Percentiles rank a stretch among this genome's conserved stretches.
Conservation (phyloP, 2,329 filamentous ascomycete species). For the Sporothrix phasma region DNA sequence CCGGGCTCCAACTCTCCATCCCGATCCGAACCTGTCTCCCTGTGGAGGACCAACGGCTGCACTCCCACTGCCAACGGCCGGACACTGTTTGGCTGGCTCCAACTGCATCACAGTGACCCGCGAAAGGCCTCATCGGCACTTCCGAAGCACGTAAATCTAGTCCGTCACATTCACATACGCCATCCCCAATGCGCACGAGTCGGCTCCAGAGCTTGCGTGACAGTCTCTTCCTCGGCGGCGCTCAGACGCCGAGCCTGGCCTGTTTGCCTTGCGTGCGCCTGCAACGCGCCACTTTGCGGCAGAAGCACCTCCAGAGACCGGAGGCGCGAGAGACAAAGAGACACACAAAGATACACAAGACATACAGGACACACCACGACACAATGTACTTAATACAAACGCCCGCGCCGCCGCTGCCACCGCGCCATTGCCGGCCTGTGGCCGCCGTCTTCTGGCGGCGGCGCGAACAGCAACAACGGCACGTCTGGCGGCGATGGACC, state of each 20-base stretch:
- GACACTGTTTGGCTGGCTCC: background rate
- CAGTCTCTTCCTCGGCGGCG: slow-evolving; percentile 2
- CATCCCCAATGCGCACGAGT: slow-evolving; percentile 5
- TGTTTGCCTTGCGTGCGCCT: background rate
- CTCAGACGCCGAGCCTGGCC: slow-evolving; percentile 7
- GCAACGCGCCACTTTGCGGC: too few species aligned
- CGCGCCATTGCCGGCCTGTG: slow-evolving; percentile 16
- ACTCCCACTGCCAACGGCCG: background rate
- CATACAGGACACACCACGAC: too few species aligned
- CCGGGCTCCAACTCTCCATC: background rate
- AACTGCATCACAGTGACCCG: background rate
- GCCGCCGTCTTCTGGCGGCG: slow-evolving; percentile 19
- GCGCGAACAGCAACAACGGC: slow-evolving; percentile 14
- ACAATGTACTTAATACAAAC: slow-evolving; percentile 14
- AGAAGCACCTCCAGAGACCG: background rate
- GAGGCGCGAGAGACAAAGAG: too few species aligned
- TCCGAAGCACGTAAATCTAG: too few species aligned
- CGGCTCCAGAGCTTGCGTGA: background rate
- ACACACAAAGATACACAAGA: too few species aligned
- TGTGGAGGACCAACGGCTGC: background rate
- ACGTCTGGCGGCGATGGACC: slow-evolving; percentile 26
- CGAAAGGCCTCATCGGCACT: slow-evolving; percentile 5
- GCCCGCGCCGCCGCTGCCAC: background rate
- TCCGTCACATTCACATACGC: background rate
- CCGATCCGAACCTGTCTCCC: background rate